Conservation (phyloP, 148 eudicot genomes). For the Dysphania ambrosioides region DNA sequence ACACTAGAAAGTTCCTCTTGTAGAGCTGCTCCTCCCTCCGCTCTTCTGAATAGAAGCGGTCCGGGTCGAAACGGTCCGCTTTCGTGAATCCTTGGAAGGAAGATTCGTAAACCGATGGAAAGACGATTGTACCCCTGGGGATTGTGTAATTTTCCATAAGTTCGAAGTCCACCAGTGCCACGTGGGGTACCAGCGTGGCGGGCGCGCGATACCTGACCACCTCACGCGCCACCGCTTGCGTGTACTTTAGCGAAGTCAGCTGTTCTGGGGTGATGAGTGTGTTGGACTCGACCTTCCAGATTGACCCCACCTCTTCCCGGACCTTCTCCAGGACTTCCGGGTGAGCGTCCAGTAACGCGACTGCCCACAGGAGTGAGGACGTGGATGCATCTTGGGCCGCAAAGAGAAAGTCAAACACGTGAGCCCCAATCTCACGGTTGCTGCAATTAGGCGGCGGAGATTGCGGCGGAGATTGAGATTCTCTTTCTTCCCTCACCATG, state of each 20-base stretch:
- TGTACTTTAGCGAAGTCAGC: constrained; percentile 56
- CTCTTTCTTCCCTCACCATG: constrained; percentile 38
- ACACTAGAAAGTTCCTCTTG: constrained; percentile 63
- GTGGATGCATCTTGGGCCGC: constrained; percentile 92
- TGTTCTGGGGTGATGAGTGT: constrained; percentile 47
- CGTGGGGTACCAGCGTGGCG: constrained; percentile 77
- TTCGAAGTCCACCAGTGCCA: constrained; percentile 58
- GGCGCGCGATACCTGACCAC: constrained; percentile 62
- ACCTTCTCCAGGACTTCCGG: constrained; percentile 54
- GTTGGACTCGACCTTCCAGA: constrained; percentile 47
- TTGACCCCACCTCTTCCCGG: constrained; percentile 39
- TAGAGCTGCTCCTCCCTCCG: constrained; percentile 62
- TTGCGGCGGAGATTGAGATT: background rate
- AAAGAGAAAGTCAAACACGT: constrained; percentile 73
- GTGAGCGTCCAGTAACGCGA: constrained; percentile 59
- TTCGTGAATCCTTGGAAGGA: constrained; percentile 78
- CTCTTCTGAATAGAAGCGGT: constrained; percentile 63
- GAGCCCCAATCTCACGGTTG: constrained; percentile 44
- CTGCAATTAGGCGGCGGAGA: constrained; percentile 32
- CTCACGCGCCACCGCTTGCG: constrained; percentile 95
- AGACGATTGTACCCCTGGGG: constrained; percentile 75
- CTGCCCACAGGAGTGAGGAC: constrained; percentile 78
- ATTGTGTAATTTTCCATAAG: constrained; percentile 47
- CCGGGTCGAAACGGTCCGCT: constrained; percentile 74
- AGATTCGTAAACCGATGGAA: constrained; percentile 82